These are phyloP conservation scores for Dactylorhiza incarnata DNA, from an alignment of 106 monocot genomes.

Conservation along the genomic window DNA sequence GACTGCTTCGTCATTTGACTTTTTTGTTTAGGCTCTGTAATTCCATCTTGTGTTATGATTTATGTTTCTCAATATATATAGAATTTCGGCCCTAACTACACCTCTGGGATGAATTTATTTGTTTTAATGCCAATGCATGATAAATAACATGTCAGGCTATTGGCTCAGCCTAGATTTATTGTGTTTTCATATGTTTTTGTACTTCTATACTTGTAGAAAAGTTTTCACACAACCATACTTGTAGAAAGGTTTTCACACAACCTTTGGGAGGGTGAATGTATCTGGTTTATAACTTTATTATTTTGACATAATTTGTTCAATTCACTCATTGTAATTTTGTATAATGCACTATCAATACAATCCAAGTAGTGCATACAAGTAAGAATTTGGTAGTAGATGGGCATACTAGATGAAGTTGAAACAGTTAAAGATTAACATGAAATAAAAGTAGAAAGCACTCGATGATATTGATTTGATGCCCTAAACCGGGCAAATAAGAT, in stretches of 20 bases:
- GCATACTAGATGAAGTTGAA: background rate
- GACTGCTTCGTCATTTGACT: background rate
- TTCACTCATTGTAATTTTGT: background rate
- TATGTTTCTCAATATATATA: background rate
- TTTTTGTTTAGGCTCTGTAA: slow-evolving; percentile 1
- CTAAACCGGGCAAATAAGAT: too few relatives aligned
- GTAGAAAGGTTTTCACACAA: too few relatives aligned
- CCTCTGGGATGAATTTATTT: background rate
- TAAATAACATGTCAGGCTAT: background rate
- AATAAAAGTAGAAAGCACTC: too few relatives aligned
- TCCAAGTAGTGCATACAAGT: background rate
- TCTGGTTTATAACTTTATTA: background rate
- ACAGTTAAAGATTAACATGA: too few relatives aligned
- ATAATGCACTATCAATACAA: background rate
- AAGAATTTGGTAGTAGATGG: background rate
- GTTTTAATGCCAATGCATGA: background rate
- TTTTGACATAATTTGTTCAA: background rate
- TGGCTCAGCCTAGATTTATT: background rate
- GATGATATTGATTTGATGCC: too few relatives aligned
- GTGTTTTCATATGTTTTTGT: background rate
- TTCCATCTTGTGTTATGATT: background rate
- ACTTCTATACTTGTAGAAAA: background rate
- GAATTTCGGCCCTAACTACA: background rate
- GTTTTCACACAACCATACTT: too few relatives aligned
- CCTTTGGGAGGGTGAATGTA: too few relatives aligned